A percentile compares a stretch with the other conserved stretches of the same genome.
These are phyloP conservation scores for Epichloe festucae DNA, from an alignment of 2,329 filamentous ascomycete species.

Conservation along the genomic window DNA sequence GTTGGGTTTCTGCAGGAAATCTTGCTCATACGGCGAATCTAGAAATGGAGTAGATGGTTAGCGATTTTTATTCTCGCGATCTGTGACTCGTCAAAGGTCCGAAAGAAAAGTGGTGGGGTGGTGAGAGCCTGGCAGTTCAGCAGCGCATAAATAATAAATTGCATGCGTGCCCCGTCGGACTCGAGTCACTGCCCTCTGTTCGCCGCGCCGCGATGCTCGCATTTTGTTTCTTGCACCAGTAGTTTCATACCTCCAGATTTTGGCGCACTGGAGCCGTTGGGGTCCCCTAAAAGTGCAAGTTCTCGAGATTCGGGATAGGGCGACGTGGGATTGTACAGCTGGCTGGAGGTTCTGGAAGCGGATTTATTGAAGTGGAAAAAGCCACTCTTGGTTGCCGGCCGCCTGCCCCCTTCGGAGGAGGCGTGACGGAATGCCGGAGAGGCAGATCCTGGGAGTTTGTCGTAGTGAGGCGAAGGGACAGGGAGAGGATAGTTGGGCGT, in stretches of 20 bases:
- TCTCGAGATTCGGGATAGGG: slow-evolving; percentile 24
- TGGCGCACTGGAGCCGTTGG: slow-evolving; percentile 17
- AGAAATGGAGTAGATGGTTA: background rate
- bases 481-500: slow-evolving; percentile 11
- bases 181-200: slow-evolving; percentile 1
- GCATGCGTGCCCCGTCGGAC: background rate
- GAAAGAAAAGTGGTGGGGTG: background rate
- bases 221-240: background rate
- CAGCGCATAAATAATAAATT: background rate
- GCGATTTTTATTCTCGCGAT: background rate
- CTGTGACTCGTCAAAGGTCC: background rate
- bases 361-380: slow-evolving; percentile 40
- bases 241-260: slow-evolving; percentile 21
- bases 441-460: slow-evolving; percentile 1
- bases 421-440: slow-evolving; percentile 5
- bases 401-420: background rate
- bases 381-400: slow-evolving; percentile 32
- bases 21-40: slow-evolving; percentile 17
- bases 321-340: slow-evolving; percentile 13
- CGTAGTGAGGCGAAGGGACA: slow-evolving; percentile 12
- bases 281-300: slow-evolving; percentile 25
- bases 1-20: slow-evolving; percentile 25
- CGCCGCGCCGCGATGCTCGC: background rate
- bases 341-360: slow-evolving; percentile 28
- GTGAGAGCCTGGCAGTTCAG: background rate